These are phyloP conservation scores for Pleurotus sapidus DNA, from an alignment of 768 basidiomycete genomes.

Conservation along the genomic window DNA sequence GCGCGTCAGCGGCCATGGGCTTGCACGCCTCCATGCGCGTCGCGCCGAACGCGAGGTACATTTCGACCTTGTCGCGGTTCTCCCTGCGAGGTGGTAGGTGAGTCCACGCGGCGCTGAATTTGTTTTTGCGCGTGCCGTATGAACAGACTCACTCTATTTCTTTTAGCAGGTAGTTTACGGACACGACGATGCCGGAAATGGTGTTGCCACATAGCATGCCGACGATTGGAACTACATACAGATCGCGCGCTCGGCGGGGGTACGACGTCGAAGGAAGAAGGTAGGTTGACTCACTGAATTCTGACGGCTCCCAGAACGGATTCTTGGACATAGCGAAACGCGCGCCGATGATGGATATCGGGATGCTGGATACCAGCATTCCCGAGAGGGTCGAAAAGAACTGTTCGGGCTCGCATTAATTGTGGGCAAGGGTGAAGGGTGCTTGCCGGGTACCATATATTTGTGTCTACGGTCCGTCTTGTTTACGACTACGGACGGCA, in stretches of 20 bases:
- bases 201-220: constrained; percentile 86
- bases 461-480: constrained; percentile 71
- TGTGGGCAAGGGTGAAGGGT: too few species aligned
- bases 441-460: constrained; percentile 54
- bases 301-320: constrained; percentile 82
- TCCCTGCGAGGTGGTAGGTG: constrained; percentile 42
- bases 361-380: constrained; percentile 76
- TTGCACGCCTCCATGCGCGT: constrained; percentile 80
- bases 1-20: constrained; percentile 74
- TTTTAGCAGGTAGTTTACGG: constrained; percentile 66
- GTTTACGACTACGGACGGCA: constrained; percentile 56
- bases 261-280: neutral
- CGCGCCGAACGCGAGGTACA: constrained; percentile 83
- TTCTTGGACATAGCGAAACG: constrained; percentile 71
- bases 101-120: neutral
- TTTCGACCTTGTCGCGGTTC: constrained; percentile 83
- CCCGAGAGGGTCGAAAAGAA: constrained; percentile 19
- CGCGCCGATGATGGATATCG: constrained; percentile 74
- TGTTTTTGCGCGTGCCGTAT: neutral
- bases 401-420: too few species aligned
- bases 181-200: constrained; percentile 72
- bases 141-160: constrained; percentile 60
- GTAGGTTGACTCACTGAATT: constrained; percentile 55
- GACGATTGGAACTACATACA: constrained; percentile 64
- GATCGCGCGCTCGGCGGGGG: neutral